Evolutionary conservation across 2,329 filamentous ascomycete genomes (phyloP), one percentile per base, ranked within the genome.

Genomic region (Teratosphaeria zuluensis): DNA sequence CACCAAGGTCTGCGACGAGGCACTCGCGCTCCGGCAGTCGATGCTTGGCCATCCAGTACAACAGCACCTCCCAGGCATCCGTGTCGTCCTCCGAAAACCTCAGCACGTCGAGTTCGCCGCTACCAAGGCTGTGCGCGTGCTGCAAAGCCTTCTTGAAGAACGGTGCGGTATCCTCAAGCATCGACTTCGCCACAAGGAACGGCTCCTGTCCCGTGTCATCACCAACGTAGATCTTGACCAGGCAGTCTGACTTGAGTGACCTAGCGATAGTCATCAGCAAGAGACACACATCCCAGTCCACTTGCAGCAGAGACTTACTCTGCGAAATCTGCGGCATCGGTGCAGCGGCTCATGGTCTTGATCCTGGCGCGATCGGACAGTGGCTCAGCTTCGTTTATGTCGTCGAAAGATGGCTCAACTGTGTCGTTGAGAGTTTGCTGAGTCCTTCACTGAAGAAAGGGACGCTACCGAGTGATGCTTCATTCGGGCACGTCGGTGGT

Each of bases 81-180:
- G 16, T 21, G n/a, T 54, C 28, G 51, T 58, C 56, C 12, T 58
- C 51, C 2, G 56, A 11, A 21, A 58, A 54, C 7, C 24, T 8
- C 2, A 58, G 51, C 0, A 48, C 16, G 11, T 52, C 56, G 9
- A 33, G 16, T 30, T 54, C 52, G 51, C 30, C 24, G 16, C 19
- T 31, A 11, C 21, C 30, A 30, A 35, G 16, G 31, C 38, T 35
- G 6, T 48, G 42, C 2, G 32, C 53, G 30, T 48, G 24, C 38
- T 52, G 19, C 9, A 58, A 19, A 1, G 57, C 52, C 28, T 58
- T 55, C 9, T 28, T 16, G 24, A 58, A 58, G 46, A 5, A 58
- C 14, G 52, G 19, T 16, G 57, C 55, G 12, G 9, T 38, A 24
- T 31, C 30, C 21, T 58, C 53, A 7, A 58, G 57, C 9, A 58